Evolutionary conservation across 2,329 filamentous ascomycete species (phyloP), one percentile per base, ranked within the genome.

Genomic region (Paracamarosporium sp.): DNA sequence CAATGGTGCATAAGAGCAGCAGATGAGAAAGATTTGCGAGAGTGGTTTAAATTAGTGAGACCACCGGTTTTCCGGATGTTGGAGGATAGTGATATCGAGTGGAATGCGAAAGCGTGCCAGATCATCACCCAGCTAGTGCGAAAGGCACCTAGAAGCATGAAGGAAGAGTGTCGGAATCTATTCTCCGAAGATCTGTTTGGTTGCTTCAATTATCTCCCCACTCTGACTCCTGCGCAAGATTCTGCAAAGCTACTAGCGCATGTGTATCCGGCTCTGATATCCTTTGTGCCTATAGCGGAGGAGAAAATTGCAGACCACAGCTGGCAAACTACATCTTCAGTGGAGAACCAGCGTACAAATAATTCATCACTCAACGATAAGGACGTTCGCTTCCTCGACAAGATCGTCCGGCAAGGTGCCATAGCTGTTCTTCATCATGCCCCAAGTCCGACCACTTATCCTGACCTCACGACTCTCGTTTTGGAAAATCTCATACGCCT

Each of bases 161-260:
- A 93, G 43, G 74, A 74, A 12, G 81, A 81, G 44, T 90, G 87
- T 0, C 90, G 90, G 0, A 84, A 94, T 7, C 84, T 94, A 25
- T 89, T 94, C 59, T 84, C 89, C 67, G 85, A 92, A 20, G 85
- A 88, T 3, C 76, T 92, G 1, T 83, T 88, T 62, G 90, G 92
- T 0, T 87, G 88, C 33, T 83, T 97, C n/a, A 82, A 89, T 7
- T 91, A 88, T 66, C 82, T 97, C 5, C 93, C 94, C 0, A 86
- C 83, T 12, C 79, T 96, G 40, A 97, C 92, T 0, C 87, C 90
- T 0, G 89, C 91, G 67, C 72, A 82, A 0, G 90, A 95, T 55
- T 90, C 90, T 4, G 70, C 90, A 1, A 68, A 71, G 1, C 78
- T 97, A 3, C 82, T 97, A 1, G 69, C 75, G 5, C 81, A 83